Percentiles rank a stretch among this genome's conserved stretches.
These are phyloP conservation scores for Stephanodiscus minutulus DNA, from an alignment of 108 stramenopile species.

Conservation along the genomic window DNA sequence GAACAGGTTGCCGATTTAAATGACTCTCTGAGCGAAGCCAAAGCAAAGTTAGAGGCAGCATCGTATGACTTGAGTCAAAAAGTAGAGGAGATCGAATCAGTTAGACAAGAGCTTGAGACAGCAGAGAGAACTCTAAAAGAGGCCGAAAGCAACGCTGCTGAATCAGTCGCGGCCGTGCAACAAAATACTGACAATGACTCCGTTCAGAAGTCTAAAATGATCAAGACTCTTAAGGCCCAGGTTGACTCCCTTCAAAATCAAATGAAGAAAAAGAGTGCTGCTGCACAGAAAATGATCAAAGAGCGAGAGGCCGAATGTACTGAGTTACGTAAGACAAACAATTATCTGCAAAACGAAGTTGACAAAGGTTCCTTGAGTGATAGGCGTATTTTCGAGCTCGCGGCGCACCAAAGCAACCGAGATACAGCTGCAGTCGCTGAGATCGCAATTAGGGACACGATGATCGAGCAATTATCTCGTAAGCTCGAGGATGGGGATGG, in stretches of 20 bases:
- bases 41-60: constrained; percentile 79
- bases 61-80: constrained; percentile 76
- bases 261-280: constrained; percentile 81
- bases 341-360: constrained; percentile 79
- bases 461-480: constrained; percentile 66
- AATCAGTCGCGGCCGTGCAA: constrained; percentile 57
- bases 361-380: constrained; percentile 87
- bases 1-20: constrained; percentile 81
- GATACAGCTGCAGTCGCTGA: constrained; percentile 74
- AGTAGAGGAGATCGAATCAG: constrained; percentile 59
- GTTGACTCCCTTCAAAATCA: constrained; percentile 76
- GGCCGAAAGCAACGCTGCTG: constrained; percentile 58
- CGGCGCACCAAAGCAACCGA: constrained; percentile 85
- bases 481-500: constrained; percentile 72
- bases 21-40: constrained; percentile 72
- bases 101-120: constrained; percentile 55
- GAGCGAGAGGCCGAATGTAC: constrained; percentile 78
- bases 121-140: constrained; percentile 44
- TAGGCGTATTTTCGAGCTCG: constrained; percentile 86
- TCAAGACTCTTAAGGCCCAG: constrained; percentile 74
- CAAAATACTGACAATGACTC: constrained; percentile 55
- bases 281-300: constrained; percentile 84
- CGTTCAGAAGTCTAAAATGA: constrained; percentile 45
- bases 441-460: constrained; percentile 78
- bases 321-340: constrained; percentile 68